A percentile compares a stretch with the other conserved stretches of the same genome.
phyloP scores from a whole-genome alignment of 768 basidiomycete genomes.

The Psilocybe azurescens region DNA sequence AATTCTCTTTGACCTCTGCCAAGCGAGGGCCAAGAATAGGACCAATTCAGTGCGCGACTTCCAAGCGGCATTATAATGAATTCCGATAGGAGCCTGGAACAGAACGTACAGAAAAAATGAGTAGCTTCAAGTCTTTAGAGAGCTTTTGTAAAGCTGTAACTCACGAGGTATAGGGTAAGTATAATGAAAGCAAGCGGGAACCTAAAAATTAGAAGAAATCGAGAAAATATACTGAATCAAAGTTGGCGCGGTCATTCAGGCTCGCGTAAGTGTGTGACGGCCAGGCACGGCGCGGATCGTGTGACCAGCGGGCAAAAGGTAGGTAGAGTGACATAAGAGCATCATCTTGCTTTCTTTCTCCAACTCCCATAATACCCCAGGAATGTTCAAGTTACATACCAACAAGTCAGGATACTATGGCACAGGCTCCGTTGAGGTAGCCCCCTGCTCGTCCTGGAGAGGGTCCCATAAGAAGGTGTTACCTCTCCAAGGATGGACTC shows the following conservation, averaged over 20 bases:
- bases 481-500: conserved; percentile 59
- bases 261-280: background rate
- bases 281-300: background rate
- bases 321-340: background rate
- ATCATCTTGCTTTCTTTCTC: conserved; percentile 9
- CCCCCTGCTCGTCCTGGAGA: conserved; percentile 50
- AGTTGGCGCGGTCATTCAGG: background rate
- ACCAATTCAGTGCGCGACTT: background rate
- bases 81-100: background rate
- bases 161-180: too few relatives aligned
- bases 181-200: too few relatives aligned
- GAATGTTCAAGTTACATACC: conserved; percentile 40
- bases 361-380: conserved; percentile 18
- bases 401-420: conserved; percentile 54
- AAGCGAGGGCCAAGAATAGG: background rate
- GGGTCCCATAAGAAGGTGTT: conserved; percentile 60
- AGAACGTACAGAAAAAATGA: background rate
- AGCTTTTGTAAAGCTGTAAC: too few relatives aligned
- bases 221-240: background rate
- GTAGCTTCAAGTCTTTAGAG: background rate
- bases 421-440: conserved; percentile 68
- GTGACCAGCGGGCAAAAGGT: conserved; percentile 1
- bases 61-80: background rate
- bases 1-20: background rate
- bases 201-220: background rate